phyloP scores from a whole-genome alignment of 208 protist species.

The Trypanosoma mega region DNA sequence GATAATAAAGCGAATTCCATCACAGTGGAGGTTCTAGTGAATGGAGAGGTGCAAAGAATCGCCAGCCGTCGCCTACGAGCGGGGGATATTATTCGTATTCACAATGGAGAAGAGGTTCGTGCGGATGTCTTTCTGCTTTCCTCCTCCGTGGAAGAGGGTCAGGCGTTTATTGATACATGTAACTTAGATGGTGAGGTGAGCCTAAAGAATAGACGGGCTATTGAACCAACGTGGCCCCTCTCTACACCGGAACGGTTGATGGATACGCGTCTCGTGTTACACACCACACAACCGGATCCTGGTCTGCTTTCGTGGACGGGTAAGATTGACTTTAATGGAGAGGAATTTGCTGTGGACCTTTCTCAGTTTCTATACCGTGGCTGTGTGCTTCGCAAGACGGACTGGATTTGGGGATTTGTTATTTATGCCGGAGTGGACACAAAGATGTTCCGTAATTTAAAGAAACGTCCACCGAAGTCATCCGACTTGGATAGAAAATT shows the following conservation, averaged over 20 bases:
- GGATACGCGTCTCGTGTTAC: constrained; percentile 30
- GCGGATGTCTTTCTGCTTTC: constrained; percentile 89
- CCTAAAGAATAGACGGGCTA: constrained; percentile 76
- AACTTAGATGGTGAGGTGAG: constrained; percentile 92
- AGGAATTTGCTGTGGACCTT: constrained; percentile 57
- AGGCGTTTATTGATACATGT: constrained; percentile 92
- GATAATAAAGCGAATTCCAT: constrained; percentile 83
- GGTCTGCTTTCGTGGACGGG: constrained; percentile 79
- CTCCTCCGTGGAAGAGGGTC: constrained; percentile 65
- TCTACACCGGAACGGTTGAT: constrained; percentile 34
- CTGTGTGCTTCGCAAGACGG: constrained; percentile 89
- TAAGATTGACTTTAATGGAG: constrained; percentile 49
- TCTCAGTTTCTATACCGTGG: constrained; percentile 91
- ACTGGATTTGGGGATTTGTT: constrained; percentile 93
- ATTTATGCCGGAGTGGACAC: constrained; percentile 91
- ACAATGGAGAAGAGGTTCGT: constrained; percentile 78
- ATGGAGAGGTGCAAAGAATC: constrained; percentile 45
- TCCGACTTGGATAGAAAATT: constrained; percentile 87
- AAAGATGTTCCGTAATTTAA: constrained; percentile 91
- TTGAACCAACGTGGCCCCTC: constrained; percentile 65
- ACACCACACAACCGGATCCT: constrained; percentile 66
- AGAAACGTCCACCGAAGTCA: constrained; percentile 81
- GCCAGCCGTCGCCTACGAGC: constrained; percentile 61
- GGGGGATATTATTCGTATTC: constrained; percentile 80
- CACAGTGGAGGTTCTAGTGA: constrained; percentile 50